Percentiles rank a stretch among this genome's conserved stretches.
phyloP scores from a whole-genome alignment of 441 rosid genomes.

The Eutrema salsugineum region DNA sequence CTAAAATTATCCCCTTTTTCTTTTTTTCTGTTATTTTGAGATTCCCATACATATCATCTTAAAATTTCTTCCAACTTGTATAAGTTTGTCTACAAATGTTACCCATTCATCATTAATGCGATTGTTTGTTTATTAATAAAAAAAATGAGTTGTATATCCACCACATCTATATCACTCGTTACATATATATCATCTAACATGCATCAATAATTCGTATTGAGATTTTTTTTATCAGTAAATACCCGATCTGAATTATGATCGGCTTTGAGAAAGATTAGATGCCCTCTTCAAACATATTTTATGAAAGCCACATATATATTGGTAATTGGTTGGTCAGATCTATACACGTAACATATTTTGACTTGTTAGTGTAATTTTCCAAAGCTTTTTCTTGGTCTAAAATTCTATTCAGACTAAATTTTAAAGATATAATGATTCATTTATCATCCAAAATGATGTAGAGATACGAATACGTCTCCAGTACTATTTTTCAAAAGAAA shows the following conservation, averaged over 20 bases:
- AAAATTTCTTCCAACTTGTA: constrained; percentile 21
- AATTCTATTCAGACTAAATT: neutral
- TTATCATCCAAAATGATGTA: too few species aligned
- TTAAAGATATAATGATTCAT: neutral
- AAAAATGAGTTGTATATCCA: neutral
- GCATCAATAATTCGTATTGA: constrained; percentile 8
- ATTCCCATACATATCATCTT: neutral
- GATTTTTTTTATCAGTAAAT: neutral
- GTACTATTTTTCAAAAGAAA: neutral
- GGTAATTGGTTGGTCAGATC: constrained; percentile 9
- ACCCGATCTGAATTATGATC: neutral
- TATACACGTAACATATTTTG: constrained; percentile 11
- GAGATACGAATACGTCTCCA: neutral
- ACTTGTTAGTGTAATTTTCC: constrained; percentile 1
- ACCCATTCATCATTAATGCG: constrained; percentile 12
- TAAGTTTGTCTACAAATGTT: constrained; percentile 12
- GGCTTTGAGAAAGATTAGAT: constrained; percentile 13
- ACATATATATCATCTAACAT: constrained; percentile 2
- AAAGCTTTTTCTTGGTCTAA: neutral
- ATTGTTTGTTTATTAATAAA: neutral
- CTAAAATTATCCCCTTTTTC: neutral
- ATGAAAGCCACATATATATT: neutral
- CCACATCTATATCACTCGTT: neutral
- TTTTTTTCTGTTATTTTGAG: constrained; percentile 17
- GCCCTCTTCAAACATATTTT: neutral